Conservation (phyloP, 225 moss, liverwort and hornwort genomes). For the Lunularia cruciata region DNA sequence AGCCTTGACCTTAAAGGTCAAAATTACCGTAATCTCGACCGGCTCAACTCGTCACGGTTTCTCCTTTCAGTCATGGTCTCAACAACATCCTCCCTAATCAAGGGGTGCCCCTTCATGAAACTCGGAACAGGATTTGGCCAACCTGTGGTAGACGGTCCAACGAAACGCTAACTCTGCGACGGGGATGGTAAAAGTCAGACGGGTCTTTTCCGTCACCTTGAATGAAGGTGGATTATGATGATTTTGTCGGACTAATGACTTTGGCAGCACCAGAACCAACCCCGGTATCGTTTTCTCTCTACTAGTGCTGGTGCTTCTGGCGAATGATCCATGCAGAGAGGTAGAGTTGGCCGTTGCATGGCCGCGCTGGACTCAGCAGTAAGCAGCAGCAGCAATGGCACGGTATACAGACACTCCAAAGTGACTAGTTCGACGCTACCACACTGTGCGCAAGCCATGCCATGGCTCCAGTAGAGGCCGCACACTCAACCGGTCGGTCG, state of each 20-base stretch:
- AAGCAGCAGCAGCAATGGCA: not conserved
- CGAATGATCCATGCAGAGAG: too few species aligned
- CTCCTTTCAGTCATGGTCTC: too few species aligned
- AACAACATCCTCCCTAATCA: not conserved
- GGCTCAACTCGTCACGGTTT: too few species aligned
- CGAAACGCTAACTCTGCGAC: too few species aligned
- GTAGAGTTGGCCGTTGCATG: too few species aligned
- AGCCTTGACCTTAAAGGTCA: not conserved
- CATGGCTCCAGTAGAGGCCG: not conserved
- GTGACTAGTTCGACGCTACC: too few species aligned
- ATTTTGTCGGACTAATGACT: not conserved
- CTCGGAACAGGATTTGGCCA: not conserved
- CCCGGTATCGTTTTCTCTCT: too few species aligned
- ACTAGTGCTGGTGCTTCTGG: too few species aligned
- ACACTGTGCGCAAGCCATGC: too few species aligned
- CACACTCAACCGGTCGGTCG: not conserved
- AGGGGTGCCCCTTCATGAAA: not conserved
- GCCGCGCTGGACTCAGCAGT: not conserved
- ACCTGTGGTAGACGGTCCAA: too few species aligned
- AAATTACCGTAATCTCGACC: not conserved
- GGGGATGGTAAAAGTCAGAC: not conserved
- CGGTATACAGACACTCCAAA: too few species aligned
- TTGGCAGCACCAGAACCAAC: not conserved
- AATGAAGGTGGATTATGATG: not conserved
- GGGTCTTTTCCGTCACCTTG: constrained; percentile 2